Conservation (phyloP, 148 eudicot genomes). For the Silene latifolia region DNA sequence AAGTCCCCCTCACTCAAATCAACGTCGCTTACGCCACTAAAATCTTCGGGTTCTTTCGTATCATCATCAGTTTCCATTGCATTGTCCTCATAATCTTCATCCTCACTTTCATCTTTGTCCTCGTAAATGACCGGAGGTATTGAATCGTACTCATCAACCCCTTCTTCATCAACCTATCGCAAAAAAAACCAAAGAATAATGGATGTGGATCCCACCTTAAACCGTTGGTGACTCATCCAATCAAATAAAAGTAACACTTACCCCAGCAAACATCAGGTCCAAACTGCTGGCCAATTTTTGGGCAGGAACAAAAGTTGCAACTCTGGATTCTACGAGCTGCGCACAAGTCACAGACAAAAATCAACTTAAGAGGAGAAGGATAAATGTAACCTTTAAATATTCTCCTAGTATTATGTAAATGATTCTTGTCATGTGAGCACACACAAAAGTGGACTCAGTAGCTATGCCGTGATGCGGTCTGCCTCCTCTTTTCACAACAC, state of each 20-base stretch:
- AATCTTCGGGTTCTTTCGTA: slow-evolving; percentile 35
- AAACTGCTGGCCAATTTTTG: slow-evolving; percentile 58
- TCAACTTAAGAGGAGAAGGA: too few relatives aligned
- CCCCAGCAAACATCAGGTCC: slow-evolving; percentile 71
- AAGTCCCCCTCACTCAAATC: slow-evolving; percentile 44
- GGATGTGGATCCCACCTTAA: not conserved
- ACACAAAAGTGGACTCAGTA: too few relatives aligned
- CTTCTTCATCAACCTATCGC: slow-evolving; percentile 57
- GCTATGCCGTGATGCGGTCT: not conserved
- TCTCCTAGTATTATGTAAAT: too few relatives aligned
- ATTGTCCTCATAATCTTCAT: slow-evolving; percentile 57
- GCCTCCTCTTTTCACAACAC: not conserved
- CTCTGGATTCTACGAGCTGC: slow-evolving; percentile 88
- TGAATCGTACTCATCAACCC: slow-evolving; percentile 39
- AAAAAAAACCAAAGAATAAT: slow-evolving; percentile 3
- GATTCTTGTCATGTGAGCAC: too few relatives aligned
- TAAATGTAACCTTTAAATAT: too few relatives aligned
- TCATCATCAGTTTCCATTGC: slow-evolving; percentile 82
- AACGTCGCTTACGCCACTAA: slow-evolving; percentile 51
- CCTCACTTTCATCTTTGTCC: slow-evolving; percentile 67
- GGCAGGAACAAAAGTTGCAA: slow-evolving; percentile 57
- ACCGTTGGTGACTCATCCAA: not conserved
- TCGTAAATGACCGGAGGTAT: slow-evolving; percentile 55
- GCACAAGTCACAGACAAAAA: not conserved
- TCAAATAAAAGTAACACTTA: slow-evolving; percentile 27